A percentile compares a stretch with the other conserved stretches of the same genome.
These are phyloP conservation scores for Pittosporum tobira DNA, from an alignment of 129 eudicot genomes.

Conservation along the genomic window DNA sequence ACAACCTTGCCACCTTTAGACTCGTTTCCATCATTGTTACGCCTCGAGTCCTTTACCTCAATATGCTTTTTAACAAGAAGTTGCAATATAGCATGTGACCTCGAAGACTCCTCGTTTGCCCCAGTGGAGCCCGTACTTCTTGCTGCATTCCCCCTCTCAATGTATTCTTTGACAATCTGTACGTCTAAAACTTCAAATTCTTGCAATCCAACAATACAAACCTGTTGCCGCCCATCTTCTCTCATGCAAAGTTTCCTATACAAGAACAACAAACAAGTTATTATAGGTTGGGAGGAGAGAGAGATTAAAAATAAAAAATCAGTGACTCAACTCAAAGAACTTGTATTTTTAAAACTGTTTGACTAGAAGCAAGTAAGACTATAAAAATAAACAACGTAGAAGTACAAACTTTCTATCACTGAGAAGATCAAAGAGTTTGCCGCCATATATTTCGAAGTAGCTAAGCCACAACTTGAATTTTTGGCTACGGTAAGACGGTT, in stretches of 20 bases:
- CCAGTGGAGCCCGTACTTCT: conserved; percentile 98
- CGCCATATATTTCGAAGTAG: conserved; percentile 93
- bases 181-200: conserved; percentile 97
- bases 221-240: conserved; percentile 96
- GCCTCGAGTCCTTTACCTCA: conserved; percentile 65
- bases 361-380: not conserved
- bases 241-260: conserved; percentile 90
- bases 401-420: conserved; percentile 63
- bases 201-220: conserved; percentile 94
- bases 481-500: conserved; percentile 69
- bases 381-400: not conserved
- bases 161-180: conserved; percentile 83
- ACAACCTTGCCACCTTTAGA: conserved; percentile 65
- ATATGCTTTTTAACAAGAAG: conserved; percentile 75
- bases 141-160: conserved; percentile 76
- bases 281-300: too few relatives aligned
- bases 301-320: too few relatives aligned
- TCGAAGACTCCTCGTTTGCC: conserved; percentile 91
- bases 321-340: not conserved
- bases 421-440: conserved; percentile 85
- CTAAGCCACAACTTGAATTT: conserved; percentile 93
- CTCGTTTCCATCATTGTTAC: conserved; percentile 57
- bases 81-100: conserved; percentile 90
- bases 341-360: not conserved
- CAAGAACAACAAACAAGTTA: not conserved